A percentile compares a stretch with the other conserved stretches of the same genome.
These are phyloP conservation scores for Corylus heterophylla DNA, from an alignment of 306 rosid genomes.

Conservation along the genomic window DNA sequence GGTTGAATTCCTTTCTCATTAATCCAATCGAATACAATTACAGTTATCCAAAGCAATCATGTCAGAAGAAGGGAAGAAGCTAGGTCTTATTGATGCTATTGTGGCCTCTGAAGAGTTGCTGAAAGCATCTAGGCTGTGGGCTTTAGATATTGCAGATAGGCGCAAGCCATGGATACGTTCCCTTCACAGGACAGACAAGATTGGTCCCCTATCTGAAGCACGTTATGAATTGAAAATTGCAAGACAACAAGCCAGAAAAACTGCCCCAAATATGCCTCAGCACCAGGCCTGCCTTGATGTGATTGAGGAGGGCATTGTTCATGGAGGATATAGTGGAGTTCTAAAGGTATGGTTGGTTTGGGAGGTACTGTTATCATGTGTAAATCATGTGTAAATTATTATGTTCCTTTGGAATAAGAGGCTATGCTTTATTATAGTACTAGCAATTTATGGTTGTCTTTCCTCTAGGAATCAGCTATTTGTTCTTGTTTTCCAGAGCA, in stretches of 20 bases:
- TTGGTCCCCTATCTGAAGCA: conserved; percentile 75
- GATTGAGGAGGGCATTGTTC: conserved; percentile 81
- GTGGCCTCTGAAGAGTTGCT: conserved; percentile 78
- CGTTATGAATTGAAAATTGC: conserved; percentile 58
- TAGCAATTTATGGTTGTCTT: neutral
- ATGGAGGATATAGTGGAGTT: conserved; percentile 95
- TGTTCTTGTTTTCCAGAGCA: conserved; percentile 18
- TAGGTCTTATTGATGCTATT: conserved; percentile 84
- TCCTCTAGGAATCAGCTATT: neutral
- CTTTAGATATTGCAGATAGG: conserved; percentile 69
- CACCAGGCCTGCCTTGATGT: conserved; percentile 86
- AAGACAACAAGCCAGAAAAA: conserved; percentile 67
- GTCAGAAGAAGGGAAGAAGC: conserved; percentile 91
- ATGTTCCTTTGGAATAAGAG: conserved; percentile 5
- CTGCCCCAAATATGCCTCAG: conserved; percentile 91
- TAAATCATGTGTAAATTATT: neutral
- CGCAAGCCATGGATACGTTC: conserved; percentile 88
- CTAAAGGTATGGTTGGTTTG: conserved; percentile 58
- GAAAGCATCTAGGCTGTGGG: conserved; percentile 75
- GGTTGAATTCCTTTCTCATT: neutral
- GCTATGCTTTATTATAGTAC: neutral
- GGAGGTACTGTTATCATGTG: neutral
- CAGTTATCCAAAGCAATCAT: conserved; percentile 80
- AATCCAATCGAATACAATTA: conserved; percentile 11
- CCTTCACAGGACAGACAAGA: conserved; percentile 85